Conservation (phyloP, 805 yeast genomes). For the Yarrowia yakushimensis region DNA sequence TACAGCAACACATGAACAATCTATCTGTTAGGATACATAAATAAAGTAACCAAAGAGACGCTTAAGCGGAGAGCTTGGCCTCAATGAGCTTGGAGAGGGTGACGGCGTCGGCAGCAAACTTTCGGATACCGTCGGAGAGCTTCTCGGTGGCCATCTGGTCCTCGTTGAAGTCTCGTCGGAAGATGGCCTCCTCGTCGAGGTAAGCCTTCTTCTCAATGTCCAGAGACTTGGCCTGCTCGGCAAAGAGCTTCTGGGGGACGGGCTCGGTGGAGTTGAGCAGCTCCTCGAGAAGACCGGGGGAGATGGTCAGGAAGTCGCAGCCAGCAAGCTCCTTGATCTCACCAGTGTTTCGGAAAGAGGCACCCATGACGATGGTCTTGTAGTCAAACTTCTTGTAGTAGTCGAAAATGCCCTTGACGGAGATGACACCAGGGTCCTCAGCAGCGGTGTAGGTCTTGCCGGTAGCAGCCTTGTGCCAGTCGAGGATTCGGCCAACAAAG, state of each 20-base stretch:
- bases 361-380: conserved; percentile 99
- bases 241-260: conserved; percentile 79
- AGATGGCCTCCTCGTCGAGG: conserved; percentile 79
- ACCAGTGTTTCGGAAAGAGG: conserved; percentile 95
- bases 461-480: conserved; percentile 93
- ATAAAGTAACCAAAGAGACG: neutral
- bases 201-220: conserved; percentile 68
- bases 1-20: conserved; percentile 1
- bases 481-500: conserved; percentile 97
- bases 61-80: conserved; percentile 24
- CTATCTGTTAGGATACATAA: conserved; percentile 23
- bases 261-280: conserved; percentile 70
- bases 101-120: conserved; percentile 88
- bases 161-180: conserved; percentile 89
- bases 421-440: conserved; percentile 92
- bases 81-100: conserved; percentile 52
- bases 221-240: conserved; percentile 53
- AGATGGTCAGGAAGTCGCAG: conserved; percentile 90
- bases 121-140: conserved; percentile 96
- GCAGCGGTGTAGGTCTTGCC: conserved; percentile 80
- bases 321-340: conserved; percentile 98
- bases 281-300: conserved; percentile 89
- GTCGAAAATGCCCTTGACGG: conserved; percentile 87
- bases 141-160: conserved; percentile 99
- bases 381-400: conserved; percentile 97